A percentile compares a stretch with the other conserved stretches of the same genome.
Evolutionary conservation across 148 eudicot genomes (phyloP).

Genomic region (Chenopodium album): DNA sequence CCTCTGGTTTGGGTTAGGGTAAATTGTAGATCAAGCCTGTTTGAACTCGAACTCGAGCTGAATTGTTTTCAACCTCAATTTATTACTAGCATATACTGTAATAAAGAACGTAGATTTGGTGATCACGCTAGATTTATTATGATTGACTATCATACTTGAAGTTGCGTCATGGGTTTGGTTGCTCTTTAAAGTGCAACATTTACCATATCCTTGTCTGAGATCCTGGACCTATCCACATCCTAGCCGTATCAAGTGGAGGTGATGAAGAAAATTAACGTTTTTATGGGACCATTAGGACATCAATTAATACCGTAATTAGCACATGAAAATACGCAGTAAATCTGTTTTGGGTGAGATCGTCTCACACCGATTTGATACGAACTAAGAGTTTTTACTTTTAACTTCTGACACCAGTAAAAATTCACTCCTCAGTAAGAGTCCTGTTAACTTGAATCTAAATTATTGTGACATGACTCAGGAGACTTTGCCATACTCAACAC

Average conservation of each 20-base stretch:
- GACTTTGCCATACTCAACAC: background rate
- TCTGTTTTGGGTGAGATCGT: background rate
- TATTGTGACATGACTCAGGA: background rate
- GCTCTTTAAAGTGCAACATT: background rate
- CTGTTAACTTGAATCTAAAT: too few relatives aligned
- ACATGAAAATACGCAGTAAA: background rate
- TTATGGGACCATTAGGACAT: background rate
- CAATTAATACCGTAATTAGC: background rate
- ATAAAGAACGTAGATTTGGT: background rate
- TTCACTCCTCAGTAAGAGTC: too few relatives aligned
- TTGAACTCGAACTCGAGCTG: background rate
- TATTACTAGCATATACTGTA: too few relatives aligned
- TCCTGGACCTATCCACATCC: background rate
- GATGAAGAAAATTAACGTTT: background rate
- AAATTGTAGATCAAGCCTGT: background rate
- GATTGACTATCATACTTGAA: background rate
- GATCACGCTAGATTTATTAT: background rate
- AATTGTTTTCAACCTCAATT: background rate
- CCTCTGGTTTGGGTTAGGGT: too few relatives aligned
- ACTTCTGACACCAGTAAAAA: background rate
- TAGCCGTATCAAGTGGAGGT: background rate
- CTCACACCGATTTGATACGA: background rate
- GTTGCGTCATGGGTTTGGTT: background rate
- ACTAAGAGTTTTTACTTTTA: background rate
- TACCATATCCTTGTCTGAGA: background rate